Percentiles rank a stretch among this genome's conserved stretches.
Conservation (phyloP, 768 basidiomycete species). For the Candolleomyces efflorescens region DNA sequence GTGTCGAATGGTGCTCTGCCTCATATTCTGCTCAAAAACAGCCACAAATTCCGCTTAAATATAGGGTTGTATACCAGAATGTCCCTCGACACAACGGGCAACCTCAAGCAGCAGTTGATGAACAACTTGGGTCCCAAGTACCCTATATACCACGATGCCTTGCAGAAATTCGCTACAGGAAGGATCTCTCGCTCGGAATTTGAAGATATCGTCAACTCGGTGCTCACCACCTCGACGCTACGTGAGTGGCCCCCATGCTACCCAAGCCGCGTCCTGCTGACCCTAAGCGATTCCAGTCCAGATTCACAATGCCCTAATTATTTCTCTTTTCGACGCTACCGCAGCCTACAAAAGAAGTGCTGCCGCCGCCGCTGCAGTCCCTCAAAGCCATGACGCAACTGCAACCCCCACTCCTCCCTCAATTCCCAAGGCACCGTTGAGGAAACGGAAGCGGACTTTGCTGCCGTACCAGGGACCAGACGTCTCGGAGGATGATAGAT, state of each 20-base stretch:
- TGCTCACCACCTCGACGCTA: conserved; percentile 56
- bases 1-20: too few species aligned
- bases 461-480: conserved; percentile 71
- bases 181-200: conserved; percentile 71
- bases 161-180: conserved; percentile 67
- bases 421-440: conserved; percentile 52
- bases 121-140: conserved; percentile 60
- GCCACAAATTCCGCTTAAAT: too few species aligned
- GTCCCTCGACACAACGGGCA: conserved; percentile 74
- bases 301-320: conserved; percentile 79
- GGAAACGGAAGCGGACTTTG: conserved; percentile 66
- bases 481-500: conserved; percentile 44
- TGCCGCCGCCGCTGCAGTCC: background rate
- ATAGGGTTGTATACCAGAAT: too few species aligned
- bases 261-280: conserved; percentile 8
- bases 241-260: conserved; percentile 16
- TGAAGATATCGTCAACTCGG: conserved; percentile 62
- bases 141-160: conserved; percentile 52
- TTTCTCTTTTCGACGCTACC: conserved; percentile 78
- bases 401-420: conserved; percentile 64
- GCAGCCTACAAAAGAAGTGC: conserved; percentile 50
- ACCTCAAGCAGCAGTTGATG: conserved; percentile 64
- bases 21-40: too few species aligned
- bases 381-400: conserved; percentile 21
- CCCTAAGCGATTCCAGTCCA: conserved; percentile 43